Evolutionary conservation across 768 basidiomycete genomes (phyloP).

Genomic region (Amanita fuliginea): DNA sequence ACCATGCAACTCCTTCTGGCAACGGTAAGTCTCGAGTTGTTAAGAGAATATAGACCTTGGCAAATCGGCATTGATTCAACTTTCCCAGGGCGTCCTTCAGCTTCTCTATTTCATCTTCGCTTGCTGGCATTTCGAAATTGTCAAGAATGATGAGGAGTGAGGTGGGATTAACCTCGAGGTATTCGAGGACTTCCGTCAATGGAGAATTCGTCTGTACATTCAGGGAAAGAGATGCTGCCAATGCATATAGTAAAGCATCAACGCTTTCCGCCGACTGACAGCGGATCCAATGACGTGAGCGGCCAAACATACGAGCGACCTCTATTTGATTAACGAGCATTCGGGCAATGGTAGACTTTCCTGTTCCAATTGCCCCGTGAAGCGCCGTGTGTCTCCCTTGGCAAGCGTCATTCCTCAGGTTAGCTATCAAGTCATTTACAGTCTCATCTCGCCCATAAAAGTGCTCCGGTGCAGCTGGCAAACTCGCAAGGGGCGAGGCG

Average conservation of each 20-base stretch:
- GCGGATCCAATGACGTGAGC: background rate
- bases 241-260: background rate
- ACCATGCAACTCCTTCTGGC: background rate
- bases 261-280: background rate
- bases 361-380: background rate
- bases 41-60: background rate
- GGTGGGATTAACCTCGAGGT: background rate
- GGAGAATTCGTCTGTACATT: background rate
- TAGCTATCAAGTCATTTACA: background rate
- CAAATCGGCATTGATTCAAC: background rate
- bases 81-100: background rate
- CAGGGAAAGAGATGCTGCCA: background rate
- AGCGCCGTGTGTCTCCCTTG: background rate
- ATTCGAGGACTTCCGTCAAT: background rate
- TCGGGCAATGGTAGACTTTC: background rate
- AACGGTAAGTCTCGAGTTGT: background rate
- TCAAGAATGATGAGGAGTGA: background rate
- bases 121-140: background rate
- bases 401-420: background rate
- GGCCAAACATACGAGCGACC: background rate
- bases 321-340: conserved; percentile 1
- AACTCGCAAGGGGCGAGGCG: background rate
- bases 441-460: conserved; percentile 1
- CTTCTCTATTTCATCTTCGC: background rate
- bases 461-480: background rate